These are phyloP conservation scores for Sphagnum fallax DNA, from an alignment of 228 moss, liverwort and hornwort species.

Conservation along the genomic window DNA sequence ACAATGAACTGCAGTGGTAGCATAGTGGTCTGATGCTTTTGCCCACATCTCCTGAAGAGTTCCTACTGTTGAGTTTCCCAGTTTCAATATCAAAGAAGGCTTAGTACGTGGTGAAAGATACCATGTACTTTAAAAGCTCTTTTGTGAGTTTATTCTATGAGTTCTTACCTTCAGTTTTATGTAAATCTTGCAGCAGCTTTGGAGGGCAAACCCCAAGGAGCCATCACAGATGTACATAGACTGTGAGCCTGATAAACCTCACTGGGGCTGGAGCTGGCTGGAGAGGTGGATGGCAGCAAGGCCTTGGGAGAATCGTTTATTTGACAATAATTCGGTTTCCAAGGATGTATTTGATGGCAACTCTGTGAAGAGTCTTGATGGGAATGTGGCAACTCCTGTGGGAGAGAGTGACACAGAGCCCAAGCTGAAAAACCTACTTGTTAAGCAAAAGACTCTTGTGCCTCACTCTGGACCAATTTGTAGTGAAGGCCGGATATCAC, in stretches of 20 bases:
- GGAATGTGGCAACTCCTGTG: slow-evolving; percentile 29
- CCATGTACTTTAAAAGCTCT: no score
- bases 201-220: slow-evolving; percentile 68
- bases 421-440: slow-evolving; percentile 20
- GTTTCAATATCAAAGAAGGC: no score
- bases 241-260: slow-evolving; percentile 97
- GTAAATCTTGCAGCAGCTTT: slow-evolving; percentile 40
- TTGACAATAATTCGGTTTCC: slow-evolving; percentile 63
- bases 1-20: no score
- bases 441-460: slow-evolving; percentile 14
- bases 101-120: no score
- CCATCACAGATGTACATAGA: slow-evolving; percentile 89
- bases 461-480: slow-evolving; percentile 15
- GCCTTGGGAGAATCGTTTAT: slow-evolving; percentile 95
- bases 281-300: slow-evolving; percentile 99
- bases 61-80: no score
- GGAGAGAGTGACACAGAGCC: slow-evolving; percentile 53
- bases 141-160: no score
- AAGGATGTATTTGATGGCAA: slow-evolving; percentile 78
- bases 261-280: slow-evolving; percentile 99
- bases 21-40: no score
- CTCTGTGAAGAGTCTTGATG: slow-evolving; percentile 68
- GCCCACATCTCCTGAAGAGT: no score
- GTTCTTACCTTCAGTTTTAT: no score
- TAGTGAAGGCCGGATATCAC: no score